Base-by-base conservation (phyloP, 1,139 yeast species). In the Schwanniomyces etchellsii region DNA sequence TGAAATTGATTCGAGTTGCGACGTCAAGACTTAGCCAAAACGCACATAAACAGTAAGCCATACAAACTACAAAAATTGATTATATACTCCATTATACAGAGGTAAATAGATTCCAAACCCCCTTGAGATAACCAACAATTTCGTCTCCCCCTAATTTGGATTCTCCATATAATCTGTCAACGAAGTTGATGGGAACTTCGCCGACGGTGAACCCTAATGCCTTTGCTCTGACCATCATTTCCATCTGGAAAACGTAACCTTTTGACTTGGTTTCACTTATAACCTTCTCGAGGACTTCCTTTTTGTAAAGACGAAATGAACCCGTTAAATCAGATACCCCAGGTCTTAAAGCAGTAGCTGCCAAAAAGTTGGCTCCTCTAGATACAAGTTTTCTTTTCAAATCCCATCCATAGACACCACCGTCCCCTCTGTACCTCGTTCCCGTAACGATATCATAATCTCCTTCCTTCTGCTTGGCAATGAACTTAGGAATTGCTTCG, bases 181-280 rank as follows among this genome's bases (percentile, higher is more conserved):
- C 91, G 48, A 82, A 82, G 39, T 77, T 73, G 42, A 82, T 82
- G 31, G 91, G 91, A 23, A 81, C 89, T 53, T 82, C 93, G 17
- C 83, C 91, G 45, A 82, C 80, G 18, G 76, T 66, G 57, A 73
- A 80, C 10, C 81, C 83, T 53, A 80, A 62, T 21, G 80, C 65
- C 47, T 85, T 70, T 27, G 93, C 93, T 42, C 91, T 72, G 24
- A 81, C 93, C 78, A 81, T 80, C 89, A 82, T 81, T 57, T 82
- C 93, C 93, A 82, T 82, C 60, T 82, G 93, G 74, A 82, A 82
- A 30, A 82, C 93, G 45, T 82, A 82, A 28, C 93, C 93, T 61
- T 82, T 82, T 28, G 85, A 76, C 55, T 76, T 71, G 33, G 91
- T 81, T 33, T 70, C 82, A 31, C 66, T 73, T 43, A 82, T 82